Evolutionary conservation across 1,284 basidiomycete species (phyloP).

Genomic region (Macrocystidia cucumis): DNA sequence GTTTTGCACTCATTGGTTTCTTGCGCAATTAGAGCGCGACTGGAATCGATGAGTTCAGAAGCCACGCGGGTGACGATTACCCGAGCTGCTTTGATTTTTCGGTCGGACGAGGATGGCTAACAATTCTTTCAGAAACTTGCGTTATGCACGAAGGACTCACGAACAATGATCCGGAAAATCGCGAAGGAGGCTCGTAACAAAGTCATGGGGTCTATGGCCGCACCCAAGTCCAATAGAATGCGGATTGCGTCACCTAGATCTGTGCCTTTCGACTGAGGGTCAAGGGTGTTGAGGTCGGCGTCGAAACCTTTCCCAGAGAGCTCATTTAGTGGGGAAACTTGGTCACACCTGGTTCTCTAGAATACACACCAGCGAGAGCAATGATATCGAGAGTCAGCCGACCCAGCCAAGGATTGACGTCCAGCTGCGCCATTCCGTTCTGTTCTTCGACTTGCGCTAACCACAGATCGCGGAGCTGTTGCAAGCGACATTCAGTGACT

Average conservation of each 20-base stretch:
- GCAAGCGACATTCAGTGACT: neutral
- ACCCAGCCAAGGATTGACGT: constrained; percentile 48
- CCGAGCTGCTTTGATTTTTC: constrained; percentile 16
- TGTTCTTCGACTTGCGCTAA: constrained; percentile 19
- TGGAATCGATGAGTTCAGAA: too few species aligned
- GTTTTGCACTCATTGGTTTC: constrained; percentile 34
- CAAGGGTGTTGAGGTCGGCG: constrained; percentile 54
- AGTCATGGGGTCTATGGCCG: constrained; percentile 17
- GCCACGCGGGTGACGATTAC: too few species aligned
- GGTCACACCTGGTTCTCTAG: too few species aligned
- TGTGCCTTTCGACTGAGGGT: constrained; percentile 23
- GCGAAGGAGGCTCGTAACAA: constrained; percentile 30
- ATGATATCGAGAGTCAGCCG: constrained; percentile 62
- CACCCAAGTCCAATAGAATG: constrained; percentile 27
- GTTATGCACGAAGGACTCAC: constrained; percentile 10
- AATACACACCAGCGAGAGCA: constrained; percentile 45
- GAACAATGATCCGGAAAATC: constrained; percentile 31
- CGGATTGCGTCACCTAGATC: constrained; percentile 43
- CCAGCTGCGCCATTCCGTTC: constrained; percentile 23
- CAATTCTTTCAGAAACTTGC: neutral
- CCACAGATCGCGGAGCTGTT: constrained; percentile 43
- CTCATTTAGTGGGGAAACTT: constrained; percentile 1
- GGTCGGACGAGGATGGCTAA: constrained; percentile 21
- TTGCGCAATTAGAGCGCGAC: too few species aligned
- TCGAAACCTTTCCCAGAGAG: constrained; percentile 41